These are phyloP conservation scores for Zygosaccharomyces pseudobailii DNA, from an alignment of 1,139 yeast genomes.

Conservation along the genomic window DNA sequence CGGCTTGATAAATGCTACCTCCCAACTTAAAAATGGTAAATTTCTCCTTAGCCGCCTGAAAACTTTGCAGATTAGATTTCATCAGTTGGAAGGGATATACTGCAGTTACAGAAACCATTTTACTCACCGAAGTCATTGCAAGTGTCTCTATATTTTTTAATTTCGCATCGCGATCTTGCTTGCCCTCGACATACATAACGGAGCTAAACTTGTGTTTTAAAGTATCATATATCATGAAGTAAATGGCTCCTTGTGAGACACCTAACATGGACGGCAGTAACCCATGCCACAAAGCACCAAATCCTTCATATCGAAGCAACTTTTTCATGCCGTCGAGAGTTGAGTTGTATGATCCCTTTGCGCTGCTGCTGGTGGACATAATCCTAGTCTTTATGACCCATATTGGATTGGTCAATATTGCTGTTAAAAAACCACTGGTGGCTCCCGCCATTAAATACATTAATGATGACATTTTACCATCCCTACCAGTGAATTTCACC, in stretches of 20 bases:
- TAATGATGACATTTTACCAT: conserved; percentile 25
- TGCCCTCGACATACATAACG: conserved; percentile 9
- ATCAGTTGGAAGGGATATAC: conserved; percentile 86
- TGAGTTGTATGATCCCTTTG: conserved; percentile 53
- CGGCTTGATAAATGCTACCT: conserved; percentile 38
- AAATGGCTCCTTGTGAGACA: conserved; percentile 84
- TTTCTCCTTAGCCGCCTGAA: conserved; percentile 32
- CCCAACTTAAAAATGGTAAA: conserved; percentile 43
- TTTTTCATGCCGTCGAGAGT: conserved; percentile 50
- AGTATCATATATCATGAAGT: conserved; percentile 79
- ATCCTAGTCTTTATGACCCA: conserved; percentile 97
- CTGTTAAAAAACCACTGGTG: conserved; percentile 69
- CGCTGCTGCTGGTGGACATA: conserved; percentile 50
- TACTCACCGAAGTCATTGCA: conserved; percentile 62
- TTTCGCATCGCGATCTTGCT: conserved; percentile 21
- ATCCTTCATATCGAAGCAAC: conserved; percentile 59
- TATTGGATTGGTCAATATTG: conserved; percentile 79
- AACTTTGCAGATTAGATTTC: conserved; percentile 69
- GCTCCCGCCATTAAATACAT: conserved; percentile 50
- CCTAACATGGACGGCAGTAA: conserved; percentile 75
- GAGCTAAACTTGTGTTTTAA: conserved; percentile 41
- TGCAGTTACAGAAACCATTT: conserved; percentile 58
- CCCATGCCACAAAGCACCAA: conserved; percentile 75
- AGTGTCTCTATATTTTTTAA: conserved; percentile 55
- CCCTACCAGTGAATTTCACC: conserved; percentile 17